phyloP scores from a whole-genome alignment of 495 filamentous ascomycete species.

The Penicillium alfredii region DNA sequence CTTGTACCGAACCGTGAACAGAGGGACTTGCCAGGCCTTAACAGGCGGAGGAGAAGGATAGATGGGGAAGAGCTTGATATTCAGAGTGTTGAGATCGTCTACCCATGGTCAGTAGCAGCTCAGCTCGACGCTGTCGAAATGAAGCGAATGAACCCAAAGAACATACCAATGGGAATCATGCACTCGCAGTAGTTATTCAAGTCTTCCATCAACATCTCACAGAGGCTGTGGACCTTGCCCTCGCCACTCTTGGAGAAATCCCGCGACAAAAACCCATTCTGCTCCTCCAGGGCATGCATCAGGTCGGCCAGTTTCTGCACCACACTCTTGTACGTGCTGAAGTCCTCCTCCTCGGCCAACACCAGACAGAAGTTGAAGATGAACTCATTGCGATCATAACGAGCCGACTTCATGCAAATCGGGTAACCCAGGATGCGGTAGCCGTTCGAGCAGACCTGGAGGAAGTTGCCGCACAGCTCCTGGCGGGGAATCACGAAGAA shows the following conservation, averaged over 20 bases:
- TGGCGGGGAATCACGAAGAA: slow-evolving; percentile 90
- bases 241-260: slow-evolving; percentile 42
- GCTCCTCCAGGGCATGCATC: slow-evolving; percentile 83
- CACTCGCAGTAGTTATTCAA: slow-evolving; percentile 96
- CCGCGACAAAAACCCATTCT: slow-evolving; percentile 62
- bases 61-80: slow-evolving; percentile 89
- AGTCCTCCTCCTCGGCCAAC: slow-evolving; percentile 63
- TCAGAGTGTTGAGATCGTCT: slow-evolving; percentile 92
- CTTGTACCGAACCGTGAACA: slow-evolving; percentile 76
- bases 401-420: slow-evolving; percentile 69
- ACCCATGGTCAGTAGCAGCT: slow-evolving; percentile 11
- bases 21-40: slow-evolving; percentile 81
- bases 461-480: slow-evolving; percentile 76
- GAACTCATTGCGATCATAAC: slow-evolving; percentile 88
- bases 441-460: slow-evolving; percentile 67
- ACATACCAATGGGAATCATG: slow-evolving; percentile 86
- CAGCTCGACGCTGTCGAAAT: neutral
- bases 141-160: neutral
- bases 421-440: slow-evolving; percentile 84
- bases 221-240: slow-evolving; percentile 69
- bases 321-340: slow-evolving; percentile 69
- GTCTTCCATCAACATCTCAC: slow-evolving; percentile 90
- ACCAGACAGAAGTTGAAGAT: slow-evolving; percentile 97
- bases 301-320: slow-evolving; percentile 77
- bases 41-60: slow-evolving; percentile 72